Conservation (phyloP, 2,329 filamentous ascomycete species). For the Xylaria sp. region DNA sequence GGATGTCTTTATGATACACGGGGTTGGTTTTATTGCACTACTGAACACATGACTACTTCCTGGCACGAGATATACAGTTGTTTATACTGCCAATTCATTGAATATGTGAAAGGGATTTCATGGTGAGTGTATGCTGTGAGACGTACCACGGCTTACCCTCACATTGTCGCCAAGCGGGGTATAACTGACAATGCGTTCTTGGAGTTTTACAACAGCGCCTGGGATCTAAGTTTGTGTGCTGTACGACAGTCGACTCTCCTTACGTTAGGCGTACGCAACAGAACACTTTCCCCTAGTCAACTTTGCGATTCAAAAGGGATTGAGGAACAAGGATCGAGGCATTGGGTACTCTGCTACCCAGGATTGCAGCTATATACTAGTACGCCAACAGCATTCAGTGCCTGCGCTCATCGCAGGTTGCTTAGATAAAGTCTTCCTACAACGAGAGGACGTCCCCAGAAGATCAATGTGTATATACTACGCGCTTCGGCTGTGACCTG, state of each 20-base stretch:
- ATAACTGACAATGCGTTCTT: constrained; percentile 1
- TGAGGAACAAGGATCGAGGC: too few relatives aligned
- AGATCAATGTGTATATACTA: background rate
- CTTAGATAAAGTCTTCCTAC: too few relatives aligned
- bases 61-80: too few relatives aligned
- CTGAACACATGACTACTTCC: too few relatives aligned
- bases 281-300: background rate
- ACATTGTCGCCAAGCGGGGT: background rate
- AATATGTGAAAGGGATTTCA: background rate
- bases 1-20: constrained; percentile 1
- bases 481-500: background rate
- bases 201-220: background rate
- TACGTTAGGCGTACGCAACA: background rate
- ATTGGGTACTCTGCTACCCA: too few relatives aligned
- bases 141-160: background rate
- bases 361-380: too few relatives aligned
- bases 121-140: background rate
- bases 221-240: background rate
- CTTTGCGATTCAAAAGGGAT: background rate
- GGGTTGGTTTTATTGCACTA: too few relatives aligned
- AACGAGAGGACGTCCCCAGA: background rate
- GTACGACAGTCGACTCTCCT: background rate
- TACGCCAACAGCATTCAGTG: too few relatives aligned
- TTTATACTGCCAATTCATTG: background rate
- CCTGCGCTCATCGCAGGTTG: too few relatives aligned